These are phyloP conservation scores for Phytophthora fragariae DNA, from an alignment of 352 stramenopile species.

Conservation along the genomic window DNA sequence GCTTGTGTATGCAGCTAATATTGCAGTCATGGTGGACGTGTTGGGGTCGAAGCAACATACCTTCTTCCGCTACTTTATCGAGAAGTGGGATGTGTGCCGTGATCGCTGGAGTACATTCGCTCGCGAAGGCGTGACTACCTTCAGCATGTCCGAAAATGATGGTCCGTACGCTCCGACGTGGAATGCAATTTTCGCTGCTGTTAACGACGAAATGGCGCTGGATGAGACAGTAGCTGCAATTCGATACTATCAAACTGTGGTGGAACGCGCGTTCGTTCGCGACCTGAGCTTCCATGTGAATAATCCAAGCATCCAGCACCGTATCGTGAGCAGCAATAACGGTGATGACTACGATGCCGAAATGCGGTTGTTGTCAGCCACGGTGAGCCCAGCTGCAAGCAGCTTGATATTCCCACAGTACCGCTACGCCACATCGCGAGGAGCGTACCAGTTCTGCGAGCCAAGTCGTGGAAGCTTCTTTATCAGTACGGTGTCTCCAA, in stretches of 20 bases:
- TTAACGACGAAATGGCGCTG: constrained; percentile 39
- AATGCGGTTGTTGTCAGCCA: constrained; percentile 41
- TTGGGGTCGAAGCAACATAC: constrained; percentile 37
- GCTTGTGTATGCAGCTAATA: constrained; percentile 33
- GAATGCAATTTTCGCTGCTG: constrained; percentile 36
- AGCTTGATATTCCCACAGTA: constrained; percentile 45
- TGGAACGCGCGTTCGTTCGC: constrained; percentile 39
- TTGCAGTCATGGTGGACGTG: constrained; percentile 41
- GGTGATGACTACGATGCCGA: constrained; percentile 37
- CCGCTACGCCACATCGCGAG: constrained; percentile 32
- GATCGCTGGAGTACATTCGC: constrained; percentile 46
- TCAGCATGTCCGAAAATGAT: constrained; percentile 38
- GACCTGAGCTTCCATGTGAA: constrained; percentile 24
- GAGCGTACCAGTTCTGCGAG: constrained; percentile 46
- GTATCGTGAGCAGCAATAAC: constrained; percentile 8
- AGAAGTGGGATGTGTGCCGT: constrained; percentile 39
- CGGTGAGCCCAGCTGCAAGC: constrained; percentile 30
- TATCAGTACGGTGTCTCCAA: constrained; percentile 35
- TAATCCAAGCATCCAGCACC: background rate
- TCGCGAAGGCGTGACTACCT: constrained; percentile 46
- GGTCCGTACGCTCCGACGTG: constrained; percentile 33
- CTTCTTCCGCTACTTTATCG: constrained; percentile 38
- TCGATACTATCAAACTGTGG: constrained; percentile 44
- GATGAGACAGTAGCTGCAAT: constrained; percentile 45
- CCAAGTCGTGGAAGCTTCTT: constrained; percentile 41